Evolutionary conservation across 192 early-diverging fungal genomes (phyloP), one percentile per base, ranked within the genome.

Genomic region (Gamsiella multidivaricata): DNA sequence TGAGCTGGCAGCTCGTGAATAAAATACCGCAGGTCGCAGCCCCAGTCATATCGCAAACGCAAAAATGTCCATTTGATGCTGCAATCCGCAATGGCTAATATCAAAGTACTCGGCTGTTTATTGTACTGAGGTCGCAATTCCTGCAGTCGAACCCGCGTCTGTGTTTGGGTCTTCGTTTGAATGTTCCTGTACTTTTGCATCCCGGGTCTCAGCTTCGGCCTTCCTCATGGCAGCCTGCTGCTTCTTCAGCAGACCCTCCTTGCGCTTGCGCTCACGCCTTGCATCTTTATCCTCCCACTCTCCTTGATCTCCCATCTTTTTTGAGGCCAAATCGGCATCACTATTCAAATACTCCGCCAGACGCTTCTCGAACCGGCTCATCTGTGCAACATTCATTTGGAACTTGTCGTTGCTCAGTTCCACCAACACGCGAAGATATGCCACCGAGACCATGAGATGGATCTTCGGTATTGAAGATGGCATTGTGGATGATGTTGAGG

Each of bases 331-430:
- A 1, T 15, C 36, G 33, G 9, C 14, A 29, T 53, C 37, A 11
- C 25, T 25, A n/a, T 26, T 51, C 10, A 70, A 60, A 32, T 82
- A 51, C 26, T 66, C 54, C 3, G 22, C 70, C 37, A 78, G 29
- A 3, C 58, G 52, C 22, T 52, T 47, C 25, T 71, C 56, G 22
- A 82, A 61, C 8, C 74, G 28, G 10, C 28, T 36, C 59, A 78
- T 78, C 49, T 78, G 74, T 3, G 65, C 64, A 0, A 69, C 66
- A 33, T 78, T 78, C 52, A 56, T 49, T 0, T 11, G 17, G 42
- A 88, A 88, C 26, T 88, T 88, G 49, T 80, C 65, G 33, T 88
- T 88, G 26, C 80, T 74, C 42, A 88, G 32, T 1, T 56, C 53
- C 12, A 83, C 10, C 29, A 88, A 33, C 11, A 86, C 57, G 12